These are phyloP conservation scores for Chionographis japonica DNA, from an alignment of 106 monocot genomes.

Conservation along the genomic window DNA sequence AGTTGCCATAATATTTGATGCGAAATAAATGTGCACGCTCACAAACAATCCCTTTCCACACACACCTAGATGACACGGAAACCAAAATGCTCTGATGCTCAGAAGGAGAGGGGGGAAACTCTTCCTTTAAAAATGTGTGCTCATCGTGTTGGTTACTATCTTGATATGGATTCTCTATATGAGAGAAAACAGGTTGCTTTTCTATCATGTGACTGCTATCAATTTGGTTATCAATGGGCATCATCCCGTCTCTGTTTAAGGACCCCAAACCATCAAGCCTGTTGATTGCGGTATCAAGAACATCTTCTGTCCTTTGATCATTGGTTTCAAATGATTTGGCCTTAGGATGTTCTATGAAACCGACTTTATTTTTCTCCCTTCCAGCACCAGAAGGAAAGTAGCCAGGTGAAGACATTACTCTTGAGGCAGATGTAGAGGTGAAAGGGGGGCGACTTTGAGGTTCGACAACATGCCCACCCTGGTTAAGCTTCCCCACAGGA, in stretches of 20 bases:
- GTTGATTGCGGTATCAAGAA: background rate
- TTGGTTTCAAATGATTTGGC: background rate
- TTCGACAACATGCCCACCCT: constrained; percentile 9
- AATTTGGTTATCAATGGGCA: constrained; percentile 7
- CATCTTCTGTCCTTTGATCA: background rate
- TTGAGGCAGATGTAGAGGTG: constrained; percentile 4
- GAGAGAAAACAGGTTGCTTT: constrained; percentile 11
- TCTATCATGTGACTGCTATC: constrained; percentile 5
- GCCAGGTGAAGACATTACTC: background rate
- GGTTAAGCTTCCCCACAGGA: constrained; percentile 3
- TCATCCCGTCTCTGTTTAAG: background rate
- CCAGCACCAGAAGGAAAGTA: background rate
- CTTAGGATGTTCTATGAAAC: constrained; percentile 8
- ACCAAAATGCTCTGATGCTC: constrained; percentile 93
- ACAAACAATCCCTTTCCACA: constrained; percentile 90
- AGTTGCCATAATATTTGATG: constrained; percentile 87
- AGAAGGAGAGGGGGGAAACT: constrained; percentile 59
- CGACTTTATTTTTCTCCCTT: constrained; percentile 8
- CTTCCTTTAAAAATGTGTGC: constrained; percentile 26
- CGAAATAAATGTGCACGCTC: constrained; percentile 85
- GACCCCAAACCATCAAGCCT: constrained; percentile 6
- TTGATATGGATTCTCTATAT: constrained; percentile 20
- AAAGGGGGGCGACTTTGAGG: background rate
- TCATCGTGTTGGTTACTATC: constrained; percentile 20
- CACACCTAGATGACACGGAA: constrained; percentile 79